Conservation (phyloP, 2,329 filamentous ascomycete genomes). For the Talaromyces sp. region DNA sequence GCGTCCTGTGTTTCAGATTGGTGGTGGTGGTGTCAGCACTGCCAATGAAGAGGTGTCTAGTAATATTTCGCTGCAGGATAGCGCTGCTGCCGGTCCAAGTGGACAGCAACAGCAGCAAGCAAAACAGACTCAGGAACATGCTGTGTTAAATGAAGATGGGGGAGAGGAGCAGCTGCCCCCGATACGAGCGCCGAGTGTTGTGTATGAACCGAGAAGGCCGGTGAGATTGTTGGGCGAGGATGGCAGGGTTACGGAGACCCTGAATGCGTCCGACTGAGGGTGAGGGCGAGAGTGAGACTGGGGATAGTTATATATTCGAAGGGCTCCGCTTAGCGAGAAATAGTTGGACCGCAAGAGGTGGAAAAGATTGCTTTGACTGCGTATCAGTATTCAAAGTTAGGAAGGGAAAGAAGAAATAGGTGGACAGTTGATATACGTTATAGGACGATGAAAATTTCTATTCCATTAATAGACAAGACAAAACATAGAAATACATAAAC, state of each 20-base stretch:
- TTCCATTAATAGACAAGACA: not conserved
- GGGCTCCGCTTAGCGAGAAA: too few species aligned
- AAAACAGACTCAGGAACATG: not conserved
- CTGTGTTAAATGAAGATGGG: not conserved
- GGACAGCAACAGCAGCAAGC: constrained; percentile 13
- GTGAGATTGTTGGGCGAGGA: constrained; percentile 23
- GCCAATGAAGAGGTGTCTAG: not conserved
- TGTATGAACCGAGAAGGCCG: constrained; percentile 29
- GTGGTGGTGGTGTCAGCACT: constrained; percentile 16
- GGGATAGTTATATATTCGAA: too few species aligned
- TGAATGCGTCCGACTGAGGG: constrained; percentile 1
- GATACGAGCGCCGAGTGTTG: constrained; percentile 16
- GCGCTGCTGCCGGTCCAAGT: not conserved
- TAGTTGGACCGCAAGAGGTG: too few species aligned
- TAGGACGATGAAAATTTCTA: not conserved
- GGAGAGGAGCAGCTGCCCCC: constrained; percentile 8
- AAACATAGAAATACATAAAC: not conserved
- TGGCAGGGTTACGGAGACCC: constrained; percentile 10
- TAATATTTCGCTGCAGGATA: not conserved
- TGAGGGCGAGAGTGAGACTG: not conserved
- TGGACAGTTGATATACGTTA: not conserved
- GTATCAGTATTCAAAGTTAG: not conserved
- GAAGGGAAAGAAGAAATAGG: not conserved
- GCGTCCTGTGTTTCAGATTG: constrained; percentile 17
- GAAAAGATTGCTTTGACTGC: not conserved